phyloP scores from a whole-genome alignment of 768 basidiomycete species.

The Cyclocybe aegerita region DNA sequence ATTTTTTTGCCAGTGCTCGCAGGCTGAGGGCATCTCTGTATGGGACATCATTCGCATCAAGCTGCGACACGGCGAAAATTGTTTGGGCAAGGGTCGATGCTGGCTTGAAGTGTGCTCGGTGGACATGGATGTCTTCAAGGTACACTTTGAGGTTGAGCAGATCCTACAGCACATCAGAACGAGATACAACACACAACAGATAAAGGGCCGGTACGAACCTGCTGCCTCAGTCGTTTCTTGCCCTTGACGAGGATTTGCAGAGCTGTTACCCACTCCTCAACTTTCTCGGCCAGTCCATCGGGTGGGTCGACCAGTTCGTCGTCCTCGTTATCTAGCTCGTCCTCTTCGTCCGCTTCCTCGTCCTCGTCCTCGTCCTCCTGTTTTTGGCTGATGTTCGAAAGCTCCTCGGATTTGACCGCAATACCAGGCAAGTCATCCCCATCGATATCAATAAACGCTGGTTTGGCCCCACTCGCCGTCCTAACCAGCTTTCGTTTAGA shows the following conservation, averaged over 20 bases:
- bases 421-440: too few species aligned
- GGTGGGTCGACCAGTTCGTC: not conserved
- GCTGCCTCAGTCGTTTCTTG: constrained; percentile 6
- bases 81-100: constrained; percentile 7
- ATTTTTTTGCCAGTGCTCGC: constrained; percentile 5
- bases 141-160: constrained; percentile 2
- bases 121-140: constrained; percentile 3
- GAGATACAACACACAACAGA: not conserved
- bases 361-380: not conserved
- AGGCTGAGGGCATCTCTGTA: constrained; percentile 4
- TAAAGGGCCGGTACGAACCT: not conserved
- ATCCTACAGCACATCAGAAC: constrained; percentile 4
- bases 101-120: constrained; percentile 1
- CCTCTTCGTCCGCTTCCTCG: constrained; percentile 2
- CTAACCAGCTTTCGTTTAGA: too few species aligned
- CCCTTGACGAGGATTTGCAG: constrained; percentile 11
- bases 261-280: constrained; percentile 7
- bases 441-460: too few species aligned
- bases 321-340: not conserved
- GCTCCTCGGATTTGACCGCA: too few species aligned
- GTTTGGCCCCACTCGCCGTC: too few species aligned
- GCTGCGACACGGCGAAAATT: constrained; percentile 2
- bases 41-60: constrained; percentile 5
- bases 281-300: not conserved
- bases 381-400: not conserved